phyloP scores from a whole-genome alignment of 345 rosid species.

The Salix exigua region DNA sequence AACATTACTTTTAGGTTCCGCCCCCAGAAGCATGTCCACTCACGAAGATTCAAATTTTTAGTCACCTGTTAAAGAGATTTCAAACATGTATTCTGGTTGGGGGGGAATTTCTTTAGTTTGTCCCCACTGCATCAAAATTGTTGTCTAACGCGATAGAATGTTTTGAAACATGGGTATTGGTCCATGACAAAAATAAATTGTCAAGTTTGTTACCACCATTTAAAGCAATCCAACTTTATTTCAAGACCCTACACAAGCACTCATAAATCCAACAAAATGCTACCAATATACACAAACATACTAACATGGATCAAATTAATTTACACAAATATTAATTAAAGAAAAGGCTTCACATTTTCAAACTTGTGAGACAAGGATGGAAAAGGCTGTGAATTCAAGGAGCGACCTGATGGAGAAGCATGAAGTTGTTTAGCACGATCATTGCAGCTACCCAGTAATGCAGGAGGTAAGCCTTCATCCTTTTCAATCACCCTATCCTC shows the following conservation, averaged over 20 bases:
- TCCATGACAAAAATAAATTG: not conserved
- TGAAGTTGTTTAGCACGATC: conserved; percentile 89
- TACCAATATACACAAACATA: not conserved
- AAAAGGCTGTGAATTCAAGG: not conserved
- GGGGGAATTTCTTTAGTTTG: not conserved
- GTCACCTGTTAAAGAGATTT: not conserved
- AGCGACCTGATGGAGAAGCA: conserved; percentile 86
- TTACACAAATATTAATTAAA: not conserved
- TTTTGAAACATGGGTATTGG: not conserved
- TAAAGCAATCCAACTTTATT: not conserved
- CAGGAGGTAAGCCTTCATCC: conserved; percentile 79
- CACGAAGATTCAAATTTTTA: not conserved
- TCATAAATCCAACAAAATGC: not conserved
- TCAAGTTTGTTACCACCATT: not conserved
- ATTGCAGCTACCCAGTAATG: conserved; percentile 91
- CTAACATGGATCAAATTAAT: not conserved
- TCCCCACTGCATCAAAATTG: not conserved
- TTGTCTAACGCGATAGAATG: not conserved
- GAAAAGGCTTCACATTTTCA: not conserved
- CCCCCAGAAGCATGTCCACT: not conserved
- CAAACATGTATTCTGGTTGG: not conserved
- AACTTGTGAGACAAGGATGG: not conserved
- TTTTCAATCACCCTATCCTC: conserved; percentile 77
- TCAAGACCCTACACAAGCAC: not conserved
- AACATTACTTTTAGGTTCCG: not conserved